Conservation (phyloP, 106 monocot species). For the Dactylorhiza incarnata region DNA sequence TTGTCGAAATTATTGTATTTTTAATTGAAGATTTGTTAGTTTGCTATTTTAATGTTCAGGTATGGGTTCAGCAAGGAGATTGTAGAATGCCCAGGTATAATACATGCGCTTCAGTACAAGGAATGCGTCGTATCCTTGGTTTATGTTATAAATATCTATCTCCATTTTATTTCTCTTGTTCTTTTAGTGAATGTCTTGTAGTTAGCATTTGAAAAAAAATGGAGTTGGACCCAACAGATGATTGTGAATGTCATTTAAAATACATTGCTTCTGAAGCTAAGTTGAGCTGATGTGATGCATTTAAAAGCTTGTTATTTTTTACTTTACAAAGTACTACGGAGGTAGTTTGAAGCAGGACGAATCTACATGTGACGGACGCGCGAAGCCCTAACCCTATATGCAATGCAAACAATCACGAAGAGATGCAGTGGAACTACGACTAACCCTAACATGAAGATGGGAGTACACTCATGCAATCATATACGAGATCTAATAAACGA, state of each 20-base stretch:
- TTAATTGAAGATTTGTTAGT: not conserved
- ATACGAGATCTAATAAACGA: too few species aligned
- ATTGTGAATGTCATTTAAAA: not conserved
- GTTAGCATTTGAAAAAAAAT: not conserved
- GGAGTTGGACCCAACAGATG: not conserved
- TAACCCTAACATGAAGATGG: too few species aligned
- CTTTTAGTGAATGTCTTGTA: not conserved
- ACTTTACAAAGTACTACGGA: not conserved
- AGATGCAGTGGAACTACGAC: too few species aligned
- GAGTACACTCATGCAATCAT: too few species aligned
- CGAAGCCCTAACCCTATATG: too few species aligned
- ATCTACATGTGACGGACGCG: too few species aligned
- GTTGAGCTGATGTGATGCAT: not conserved
- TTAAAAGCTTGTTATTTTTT: not conserved
- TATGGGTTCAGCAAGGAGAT: slow-evolving; percentile 94
- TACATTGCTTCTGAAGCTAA: not conserved
- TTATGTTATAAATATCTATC: not conserved
- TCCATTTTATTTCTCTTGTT: not conserved
- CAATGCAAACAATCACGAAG: too few species aligned
- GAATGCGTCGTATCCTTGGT: not conserved
- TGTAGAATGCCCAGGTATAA: slow-evolving; percentile 87
- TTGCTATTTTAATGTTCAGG: slow-evolving; percentile 40
- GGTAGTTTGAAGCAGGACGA: not conserved
- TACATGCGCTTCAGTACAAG: not conserved
- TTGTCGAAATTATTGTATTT: not conserved